Evolutionary conservation across 306 rosid genomes (phyloP).

Genomic region (Echinosophora koreensis): DNA sequence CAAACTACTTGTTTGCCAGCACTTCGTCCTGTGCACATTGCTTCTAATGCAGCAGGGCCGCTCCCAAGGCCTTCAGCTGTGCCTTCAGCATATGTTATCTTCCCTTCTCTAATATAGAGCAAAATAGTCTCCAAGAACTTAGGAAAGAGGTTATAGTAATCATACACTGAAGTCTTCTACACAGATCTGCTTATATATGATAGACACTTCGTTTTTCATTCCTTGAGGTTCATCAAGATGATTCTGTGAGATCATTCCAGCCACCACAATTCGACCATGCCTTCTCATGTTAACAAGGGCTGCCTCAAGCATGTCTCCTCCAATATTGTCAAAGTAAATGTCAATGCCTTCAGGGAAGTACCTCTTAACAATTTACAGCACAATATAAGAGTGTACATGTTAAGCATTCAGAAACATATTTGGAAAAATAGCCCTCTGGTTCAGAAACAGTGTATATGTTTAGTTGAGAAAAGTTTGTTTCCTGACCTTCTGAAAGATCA

Average conservation of each 20-base stretch:
- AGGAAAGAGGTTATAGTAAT: constrained; percentile 56
- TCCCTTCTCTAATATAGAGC: constrained; percentile 41
- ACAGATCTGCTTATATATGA: constrained; percentile 50
- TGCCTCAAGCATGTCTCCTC: constrained; percentile 70
- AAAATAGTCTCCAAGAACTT: constrained; percentile 67
- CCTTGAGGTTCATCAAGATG: constrained; percentile 65
- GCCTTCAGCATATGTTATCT: constrained; percentile 42
- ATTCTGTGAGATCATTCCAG: constrained; percentile 74
- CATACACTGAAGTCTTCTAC: constrained; percentile 64
- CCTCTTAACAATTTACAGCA: constrained; percentile 38
- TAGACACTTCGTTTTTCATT: constrained; percentile 48
- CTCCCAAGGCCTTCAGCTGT: constrained; percentile 41
- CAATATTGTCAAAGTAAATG: constrained; percentile 78
- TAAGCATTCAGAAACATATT: constrained; percentile 8
- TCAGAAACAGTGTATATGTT: background rate
- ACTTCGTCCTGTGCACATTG: constrained; percentile 46
- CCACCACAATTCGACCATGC: constrained; percentile 58
- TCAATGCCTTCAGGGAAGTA: constrained; percentile 70
- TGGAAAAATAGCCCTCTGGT: background rate
- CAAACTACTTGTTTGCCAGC: constrained; percentile 49
- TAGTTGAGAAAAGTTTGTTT: background rate
- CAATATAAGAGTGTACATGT: background rate
- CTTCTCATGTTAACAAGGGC: constrained; percentile 62
- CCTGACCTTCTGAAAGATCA: background rate
- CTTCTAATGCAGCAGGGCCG: constrained; percentile 50